Evolutionary conservation across 768 basidiomycete species (phyloP).

Genomic region (Hortiboletus flavorubellus): DNA sequence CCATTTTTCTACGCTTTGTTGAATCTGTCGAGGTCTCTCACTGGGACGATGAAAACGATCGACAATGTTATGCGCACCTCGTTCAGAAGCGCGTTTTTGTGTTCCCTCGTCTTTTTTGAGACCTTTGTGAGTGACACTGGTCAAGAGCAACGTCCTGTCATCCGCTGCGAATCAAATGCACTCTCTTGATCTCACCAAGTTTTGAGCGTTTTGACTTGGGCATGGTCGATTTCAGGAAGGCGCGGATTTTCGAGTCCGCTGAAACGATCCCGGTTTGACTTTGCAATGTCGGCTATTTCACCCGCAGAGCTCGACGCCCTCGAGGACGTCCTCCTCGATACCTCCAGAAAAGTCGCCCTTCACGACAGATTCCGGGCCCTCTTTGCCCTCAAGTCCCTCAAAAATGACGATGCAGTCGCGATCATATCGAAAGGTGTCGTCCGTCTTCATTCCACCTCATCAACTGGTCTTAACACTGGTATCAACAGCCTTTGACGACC

Average conservation of each 20-base stretch:
- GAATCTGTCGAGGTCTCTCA: slow-evolving; percentile 54
- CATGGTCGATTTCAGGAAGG: slow-evolving; percentile 44
- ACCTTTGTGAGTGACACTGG: slow-evolving; percentile 93
- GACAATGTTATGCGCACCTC: slow-evolving; percentile 49
- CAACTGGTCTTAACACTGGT: neutral
- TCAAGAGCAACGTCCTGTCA: slow-evolving; percentile 14
- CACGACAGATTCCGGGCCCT: slow-evolving; percentile 88
- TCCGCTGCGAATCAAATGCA: neutral
- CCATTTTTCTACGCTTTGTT: slow-evolving; percentile 84
- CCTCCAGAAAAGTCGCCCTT: slow-evolving; percentile 64
- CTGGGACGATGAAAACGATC: slow-evolving; percentile 5
- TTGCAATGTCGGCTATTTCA: slow-evolving; percentile 35
- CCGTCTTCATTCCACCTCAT: neutral
- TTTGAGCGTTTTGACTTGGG: slow-evolving; percentile 88
- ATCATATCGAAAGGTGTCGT: slow-evolving; percentile 80
- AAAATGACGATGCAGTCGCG: slow-evolving; percentile 70
- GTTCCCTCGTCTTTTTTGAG: slow-evolving; percentile 86
- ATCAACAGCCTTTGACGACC: slow-evolving; percentile 71
- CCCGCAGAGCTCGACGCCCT: slow-evolving; percentile 61
- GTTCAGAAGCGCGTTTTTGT: slow-evolving; percentile 80
- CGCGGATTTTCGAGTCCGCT: slow-evolving; percentile 49
- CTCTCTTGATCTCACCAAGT: slow-evolving; percentile 56
- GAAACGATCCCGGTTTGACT: slow-evolving; percentile 19
- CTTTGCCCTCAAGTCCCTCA: slow-evolving; percentile 87
- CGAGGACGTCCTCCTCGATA: slow-evolving; percentile 76